phyloP scores from a whole-genome alignment of 305 asterid species.

The Rubia tinctorum region DNA sequence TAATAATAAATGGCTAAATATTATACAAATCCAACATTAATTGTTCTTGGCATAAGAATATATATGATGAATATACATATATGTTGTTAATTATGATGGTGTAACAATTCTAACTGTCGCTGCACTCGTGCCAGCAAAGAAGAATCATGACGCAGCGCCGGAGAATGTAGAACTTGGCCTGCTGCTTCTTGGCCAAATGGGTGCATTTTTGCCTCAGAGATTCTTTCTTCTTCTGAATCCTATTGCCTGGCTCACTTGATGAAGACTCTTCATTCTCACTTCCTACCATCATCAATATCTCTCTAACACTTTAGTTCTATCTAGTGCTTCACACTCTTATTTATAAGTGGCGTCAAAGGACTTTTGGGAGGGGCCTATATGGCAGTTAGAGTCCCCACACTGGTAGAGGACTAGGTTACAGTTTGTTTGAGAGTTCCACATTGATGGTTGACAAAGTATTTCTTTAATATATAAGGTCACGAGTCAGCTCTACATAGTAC shows the following conservation, averaged over 20 bases:
- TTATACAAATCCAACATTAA: no score
- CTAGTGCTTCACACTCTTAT: background rate
- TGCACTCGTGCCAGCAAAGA: slow-evolving; percentile 63
- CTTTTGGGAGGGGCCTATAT: background rate
- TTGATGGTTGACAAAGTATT: no score
- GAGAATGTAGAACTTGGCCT: slow-evolving; percentile 70
- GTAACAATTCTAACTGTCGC: slow-evolving; percentile 20
- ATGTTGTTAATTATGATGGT: background rate
- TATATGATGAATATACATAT: background rate
- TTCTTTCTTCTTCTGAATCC: slow-evolving; percentile 1
- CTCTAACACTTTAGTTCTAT: no score
- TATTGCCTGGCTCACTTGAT: background rate
- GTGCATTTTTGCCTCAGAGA: slow-evolving; percentile 55
- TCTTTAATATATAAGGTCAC: no score
- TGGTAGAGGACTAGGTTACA: no score
- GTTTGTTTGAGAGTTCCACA: no score
- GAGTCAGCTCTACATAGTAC: no score
- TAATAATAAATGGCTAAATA: background rate
- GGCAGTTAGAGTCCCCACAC: background rate
- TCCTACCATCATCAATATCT: background rate
- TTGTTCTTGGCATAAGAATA: no score
- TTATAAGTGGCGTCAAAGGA: background rate
- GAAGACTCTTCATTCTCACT: background rate
- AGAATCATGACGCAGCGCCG: slow-evolving; percentile 81
- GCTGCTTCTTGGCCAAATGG: slow-evolving; percentile 55